Evolutionary conservation across 352 stramenopile species (phyloP), one percentile per base, ranked within the genome.

Genomic region (Globisporangium paroecandrum): DNA sequence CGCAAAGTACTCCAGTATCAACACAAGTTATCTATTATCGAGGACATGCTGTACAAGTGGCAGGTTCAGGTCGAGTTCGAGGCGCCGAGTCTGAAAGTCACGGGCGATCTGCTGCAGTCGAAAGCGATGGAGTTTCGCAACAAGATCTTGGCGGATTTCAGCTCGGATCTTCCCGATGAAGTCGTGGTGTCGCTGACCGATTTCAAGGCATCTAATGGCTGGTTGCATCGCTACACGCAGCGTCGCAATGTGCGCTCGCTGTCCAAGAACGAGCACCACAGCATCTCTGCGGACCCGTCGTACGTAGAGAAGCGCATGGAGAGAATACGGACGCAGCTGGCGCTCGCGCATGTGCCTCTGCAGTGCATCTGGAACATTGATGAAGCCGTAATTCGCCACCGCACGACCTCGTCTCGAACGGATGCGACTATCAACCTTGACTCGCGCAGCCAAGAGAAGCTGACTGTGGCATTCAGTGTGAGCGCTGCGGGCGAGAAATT

Each of bases 11-110:
- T 94, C 62, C 86, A 92, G 59, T 92, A 94, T 41, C 86, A 92
- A 62, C 84, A 92, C 71, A 92, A 94, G 69, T 65, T 94, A 1
- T 91, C 83, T 65, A 83, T 94, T 55, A 94, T 94, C 60, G 86
- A 94, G 57, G 86, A 94, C 32, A 94, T 91, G 84, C 75, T 94
- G 36, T 89, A 91, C 74, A 91, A 91, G 65, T 94, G 86, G 86
- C 86, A 94, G 69, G 75, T 94, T 29, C 86, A 94, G 65, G 75
- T 91, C 0, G 86, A 94, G 55, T 77, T 89, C 49, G 79, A 89
- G 67, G 76, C 79, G 3, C 83, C 86, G 5, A 78, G 71, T 6
- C 38, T 91, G 0, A 92, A 92, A 63, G 78, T 94, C 62, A 94
- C 86, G 2, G 86, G 86, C 8, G 86, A 94, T 34, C 49, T 94